Percentiles rank a stretch among this genome's conserved stretches.
Evolutionary conservation across 2,329 filamentous ascomycete genomes (phyloP).

Genomic region (Hysterium pulicare): DNA sequence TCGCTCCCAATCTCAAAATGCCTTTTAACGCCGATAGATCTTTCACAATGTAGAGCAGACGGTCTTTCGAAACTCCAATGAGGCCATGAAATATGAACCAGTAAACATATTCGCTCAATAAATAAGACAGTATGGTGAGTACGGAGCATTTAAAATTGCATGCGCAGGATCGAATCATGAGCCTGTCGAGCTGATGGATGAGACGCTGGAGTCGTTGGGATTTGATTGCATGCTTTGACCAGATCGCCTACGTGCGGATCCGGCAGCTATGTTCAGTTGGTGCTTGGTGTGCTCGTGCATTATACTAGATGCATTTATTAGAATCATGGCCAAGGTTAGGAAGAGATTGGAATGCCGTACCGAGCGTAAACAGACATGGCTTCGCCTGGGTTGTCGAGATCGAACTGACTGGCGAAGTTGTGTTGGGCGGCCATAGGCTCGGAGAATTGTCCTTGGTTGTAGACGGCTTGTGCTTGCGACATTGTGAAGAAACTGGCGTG

Average conservation of each 20-base stretch:
- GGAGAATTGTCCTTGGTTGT: slow-evolving; percentile 39
- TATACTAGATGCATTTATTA: slow-evolving; percentile 32
- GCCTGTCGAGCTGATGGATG: neutral
- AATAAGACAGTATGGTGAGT: too few species aligned
- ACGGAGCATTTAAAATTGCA: too few species aligned
- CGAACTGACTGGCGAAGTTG: slow-evolving; percentile 44
- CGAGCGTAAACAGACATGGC: slow-evolving; percentile 45
- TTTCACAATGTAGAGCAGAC: too few species aligned
- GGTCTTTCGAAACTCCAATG: too few species aligned
- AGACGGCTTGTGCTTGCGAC: slow-evolving; percentile 28
- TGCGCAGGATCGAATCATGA: neutral
- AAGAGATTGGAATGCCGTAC: slow-evolving; percentile 26
- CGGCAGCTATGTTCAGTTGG: slow-evolving; percentile 45
- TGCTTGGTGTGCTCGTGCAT: slow-evolving; percentile 52
- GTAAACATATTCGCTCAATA: too few species aligned
- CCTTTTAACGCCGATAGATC: too few species aligned
- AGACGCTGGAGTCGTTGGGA: neutral
- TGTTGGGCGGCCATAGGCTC: slow-evolving; percentile 42
- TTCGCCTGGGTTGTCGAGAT: slow-evolving; percentile 35
- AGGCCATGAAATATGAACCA: too few species aligned
- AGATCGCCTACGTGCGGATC: slow-evolving; percentile 43
- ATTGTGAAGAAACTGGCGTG: slow-evolving; percentile 11
- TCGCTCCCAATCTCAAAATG: too few species aligned
- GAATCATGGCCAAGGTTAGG: neutral
- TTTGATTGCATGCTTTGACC: slow-evolving; percentile 6